Evolutionary conservation across 352 stramenopile species (phyloP), one percentile per base, ranked within the genome.

Genomic region (Thraustotheca clavata): DNA sequence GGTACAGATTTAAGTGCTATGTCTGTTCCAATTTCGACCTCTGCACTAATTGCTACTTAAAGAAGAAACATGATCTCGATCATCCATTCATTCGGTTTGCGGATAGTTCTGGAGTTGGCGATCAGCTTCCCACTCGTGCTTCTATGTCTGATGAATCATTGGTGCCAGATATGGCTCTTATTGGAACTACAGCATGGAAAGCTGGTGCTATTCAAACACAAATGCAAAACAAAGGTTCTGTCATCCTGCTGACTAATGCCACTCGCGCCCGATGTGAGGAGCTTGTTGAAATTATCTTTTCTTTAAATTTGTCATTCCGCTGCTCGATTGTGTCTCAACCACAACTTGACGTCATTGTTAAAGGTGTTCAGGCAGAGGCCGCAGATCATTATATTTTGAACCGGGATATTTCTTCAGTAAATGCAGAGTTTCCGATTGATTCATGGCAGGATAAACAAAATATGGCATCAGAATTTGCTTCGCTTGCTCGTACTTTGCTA

Each of bases 1-100:
- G 83, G 11, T 88, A 76, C 50, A 77, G 83, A 12, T 89, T 89
- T 62, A 91, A 91, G 67, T 91, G 83, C 27, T 86, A 81, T 33
- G 76, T 70, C 8, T 91, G 83, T 36, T 57, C 80, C 0, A 89
- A 91, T 49, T 91, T 89, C 65, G 83, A 91, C 59, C 67, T 91
- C 22, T 91, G 83, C 47, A 71, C 68, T 1, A 71, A 60, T 1
- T 91, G 83, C 62, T 91, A 91, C 54, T 75, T 74, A 46, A 76
- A 74, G 29, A 73, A 80, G 26, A 83, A 71, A 4, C 83, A 91
- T 50, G 76, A 76, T 31, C 43, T 72, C 22, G 80, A 91, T 35
- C 83, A 91, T 38, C 70, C 76, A 24, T 91, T 91, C 72, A 73
- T 87, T 34, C 74, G 80, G 26, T 66, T 87, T 24, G 68, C 72